Percentiles rank a stretch among this genome's conserved stretches.
These are phyloP conservation scores for Thymus quinquecostatus DNA, from an alignment of 257 asterid species.

Conservation along the genomic window DNA sequence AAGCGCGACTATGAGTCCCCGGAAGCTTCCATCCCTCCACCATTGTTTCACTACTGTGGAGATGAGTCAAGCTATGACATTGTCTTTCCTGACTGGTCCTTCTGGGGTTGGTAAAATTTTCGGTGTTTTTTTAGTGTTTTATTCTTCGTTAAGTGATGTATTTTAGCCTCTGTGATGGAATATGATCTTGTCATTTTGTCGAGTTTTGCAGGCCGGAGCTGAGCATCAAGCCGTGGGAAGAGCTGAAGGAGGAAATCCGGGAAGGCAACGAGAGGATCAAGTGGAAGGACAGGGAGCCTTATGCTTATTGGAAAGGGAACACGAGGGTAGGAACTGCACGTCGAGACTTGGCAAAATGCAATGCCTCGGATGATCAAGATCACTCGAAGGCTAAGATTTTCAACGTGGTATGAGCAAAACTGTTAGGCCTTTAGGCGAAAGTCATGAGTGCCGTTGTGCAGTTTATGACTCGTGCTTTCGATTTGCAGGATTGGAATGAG, in stretches of 20 bases:
- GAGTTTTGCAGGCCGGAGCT: slow-evolving; percentile 69
- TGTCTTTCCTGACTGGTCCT: slow-evolving; percentile 92
- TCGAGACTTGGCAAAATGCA: slow-evolving; percentile 55
- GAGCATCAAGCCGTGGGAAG: slow-evolving; percentile 78
- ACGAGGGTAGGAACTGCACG: slow-evolving; percentile 43
- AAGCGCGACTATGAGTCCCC: slow-evolving; percentile 36
- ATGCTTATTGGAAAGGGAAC: slow-evolving; percentile 91
- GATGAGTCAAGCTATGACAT: slow-evolving; percentile 62
- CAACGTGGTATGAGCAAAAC: slow-evolving; percentile 50
- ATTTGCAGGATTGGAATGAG: slow-evolving; percentile 61
- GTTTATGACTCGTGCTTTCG: background rate
- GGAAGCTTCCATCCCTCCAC: slow-evolving; percentile 50
- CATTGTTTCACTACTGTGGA: slow-evolving; percentile 75
- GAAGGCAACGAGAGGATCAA: slow-evolving; percentile 49
- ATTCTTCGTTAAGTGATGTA: background rate
- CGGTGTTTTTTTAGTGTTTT: slow-evolving; percentile 20
- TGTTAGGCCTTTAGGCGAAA: background rate
- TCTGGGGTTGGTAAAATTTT: slow-evolving; percentile 96
- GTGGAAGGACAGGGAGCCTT: slow-evolving; percentile 77
- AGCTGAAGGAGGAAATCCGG: slow-evolving; percentile 57
- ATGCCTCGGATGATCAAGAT: slow-evolving; percentile 42
- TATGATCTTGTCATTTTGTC: background rate
- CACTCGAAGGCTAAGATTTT: slow-evolving; percentile 53
- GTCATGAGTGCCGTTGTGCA: background rate
- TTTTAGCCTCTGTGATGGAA: background rate